Evolutionary conservation across 495 filamentous ascomycete species (phyloP).

Genomic region (Pseudevernia furfuracea): DNA sequence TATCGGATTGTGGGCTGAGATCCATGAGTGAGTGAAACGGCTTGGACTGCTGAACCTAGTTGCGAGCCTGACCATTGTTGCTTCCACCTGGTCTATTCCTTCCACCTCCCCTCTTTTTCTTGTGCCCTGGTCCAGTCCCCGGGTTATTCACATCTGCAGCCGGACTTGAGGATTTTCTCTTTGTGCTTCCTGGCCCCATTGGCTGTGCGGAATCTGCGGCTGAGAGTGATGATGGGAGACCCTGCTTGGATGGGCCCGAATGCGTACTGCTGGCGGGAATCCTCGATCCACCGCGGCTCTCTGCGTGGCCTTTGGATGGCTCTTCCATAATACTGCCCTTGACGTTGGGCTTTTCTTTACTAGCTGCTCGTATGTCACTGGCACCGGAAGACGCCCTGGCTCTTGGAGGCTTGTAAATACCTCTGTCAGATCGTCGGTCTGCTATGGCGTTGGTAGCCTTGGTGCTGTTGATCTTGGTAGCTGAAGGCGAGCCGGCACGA

Average conservation of each 20-base stretch:
- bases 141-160: not conserved
- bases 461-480: not conserved
- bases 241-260: not conserved
- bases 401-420: not conserved
- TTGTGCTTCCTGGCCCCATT: not conserved
- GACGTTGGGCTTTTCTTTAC: not conserved
- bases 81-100: not conserved
- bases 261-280: not conserved
- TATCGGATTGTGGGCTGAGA: no score
- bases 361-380: not conserved
- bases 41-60: not conserved
- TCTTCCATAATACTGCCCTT: not conserved
- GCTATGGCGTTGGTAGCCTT: not conserved
- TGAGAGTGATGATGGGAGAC: not conserved
- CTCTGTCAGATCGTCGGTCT: not conserved
- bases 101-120: no score
- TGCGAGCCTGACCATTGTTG: not conserved
- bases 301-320: not conserved
- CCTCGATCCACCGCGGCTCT: not conserved
- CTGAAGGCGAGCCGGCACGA: not conserved
- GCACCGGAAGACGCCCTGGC: not conserved
- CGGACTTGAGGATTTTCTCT: not conserved
- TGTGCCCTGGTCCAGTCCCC: not conserved
- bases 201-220: not conserved
- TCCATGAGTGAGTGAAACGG: no score